These are phyloP conservation scores for Verticillium dahliae DNA, from an alignment of 2,329 filamentous ascomycete genomes.

Conservation along the genomic window DNA sequence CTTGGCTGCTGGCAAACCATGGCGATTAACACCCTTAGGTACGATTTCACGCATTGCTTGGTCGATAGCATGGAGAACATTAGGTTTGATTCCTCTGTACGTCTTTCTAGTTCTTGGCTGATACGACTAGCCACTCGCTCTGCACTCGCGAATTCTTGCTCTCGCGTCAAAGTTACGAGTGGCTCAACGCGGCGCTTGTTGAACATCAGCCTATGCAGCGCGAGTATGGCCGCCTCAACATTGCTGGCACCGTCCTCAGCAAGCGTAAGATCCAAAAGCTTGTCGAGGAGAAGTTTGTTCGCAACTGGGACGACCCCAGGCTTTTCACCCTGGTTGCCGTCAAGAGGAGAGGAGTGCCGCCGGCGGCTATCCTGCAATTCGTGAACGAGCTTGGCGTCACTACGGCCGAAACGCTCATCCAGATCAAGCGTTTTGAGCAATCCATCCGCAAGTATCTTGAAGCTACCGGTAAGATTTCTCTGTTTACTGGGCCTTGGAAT, in stretches of 20 bases:
- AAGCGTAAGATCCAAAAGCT: conserved; percentile 80
- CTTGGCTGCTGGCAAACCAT: not conserved
- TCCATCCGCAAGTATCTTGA: conserved; percentile 82
- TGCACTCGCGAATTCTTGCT: conserved; percentile 92
- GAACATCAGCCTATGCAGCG: conserved; percentile 92
- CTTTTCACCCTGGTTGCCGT: conserved; percentile 83
- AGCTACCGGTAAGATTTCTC: conserved; percentile 39
- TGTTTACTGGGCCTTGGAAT: too few relatives aligned
- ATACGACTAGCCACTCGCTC: conserved; percentile 63
- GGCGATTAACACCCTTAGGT: conserved; percentile 25
- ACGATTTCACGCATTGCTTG: conserved; percentile 86
- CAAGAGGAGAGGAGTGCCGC: conserved; percentile 77
- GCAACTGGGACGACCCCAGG: conserved; percentile 86
- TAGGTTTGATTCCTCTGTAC: not conserved
- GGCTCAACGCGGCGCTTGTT: conserved; percentile 72
- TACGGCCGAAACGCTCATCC: conserved; percentile 71
- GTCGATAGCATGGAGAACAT: conserved; percentile 91
- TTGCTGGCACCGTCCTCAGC: conserved; percentile 78
- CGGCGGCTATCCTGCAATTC: conserved; percentile 82
- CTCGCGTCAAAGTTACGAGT: conserved; percentile 83
- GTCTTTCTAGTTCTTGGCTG: not conserved
- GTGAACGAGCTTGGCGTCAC: conserved; percentile 89
- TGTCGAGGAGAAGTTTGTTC: conserved; percentile 70
- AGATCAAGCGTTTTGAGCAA: conserved; percentile 78
- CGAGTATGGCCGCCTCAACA: conserved; percentile 70